Evolutionary conservation across 1,139 yeast genomes (phyloP).

Genomic region (Zhuliangozyma blackwelliae): DNA sequence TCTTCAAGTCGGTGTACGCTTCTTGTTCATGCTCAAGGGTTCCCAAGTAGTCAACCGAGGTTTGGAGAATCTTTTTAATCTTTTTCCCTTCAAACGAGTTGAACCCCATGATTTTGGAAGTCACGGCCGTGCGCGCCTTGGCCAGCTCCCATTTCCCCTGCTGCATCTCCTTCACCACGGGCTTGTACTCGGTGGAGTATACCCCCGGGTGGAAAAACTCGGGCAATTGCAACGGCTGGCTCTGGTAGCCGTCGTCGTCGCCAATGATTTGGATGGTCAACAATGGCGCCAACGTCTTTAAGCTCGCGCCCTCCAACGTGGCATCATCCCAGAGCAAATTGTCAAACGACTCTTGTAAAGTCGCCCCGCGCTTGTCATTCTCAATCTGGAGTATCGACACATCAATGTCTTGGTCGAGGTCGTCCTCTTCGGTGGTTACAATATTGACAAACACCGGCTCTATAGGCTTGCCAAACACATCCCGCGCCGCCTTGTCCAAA

Average conservation of each 20-base stretch:
- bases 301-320: conserved; percentile 23
- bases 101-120: conserved; percentile 23
- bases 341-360: conserved; percentile 29
- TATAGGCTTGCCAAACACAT: conserved; percentile 10
- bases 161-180: conserved; percentile 17
- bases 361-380: conserved; percentile 23
- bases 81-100: conserved; percentile 37
- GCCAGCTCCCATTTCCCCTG: conserved; percentile 13
- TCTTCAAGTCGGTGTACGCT: conserved; percentile 21
- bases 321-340: conserved; percentile 32
- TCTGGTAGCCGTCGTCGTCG: conserved; percentile 12
- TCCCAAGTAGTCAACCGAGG: conserved; percentile 16
- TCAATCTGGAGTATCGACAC: conserved; percentile 33
- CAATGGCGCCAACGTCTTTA: conserved; percentile 26
- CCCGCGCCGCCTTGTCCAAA: conserved; percentile 13
- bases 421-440: background rate
- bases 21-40: conserved; percentile 10
- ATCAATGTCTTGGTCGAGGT: conserved; percentile 18
- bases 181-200: conserved; percentile 20
- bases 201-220: conserved; percentile 32
- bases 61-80: conserved; percentile 21
- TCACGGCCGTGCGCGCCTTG: conserved; percentile 15
- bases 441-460: background rate
- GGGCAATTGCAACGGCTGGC: conserved; percentile 19
- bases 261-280: conserved; percentile 31